Conservation (phyloP, 2,329 filamentous ascomycete species). For the Aspergillus aculeatus region DNA sequence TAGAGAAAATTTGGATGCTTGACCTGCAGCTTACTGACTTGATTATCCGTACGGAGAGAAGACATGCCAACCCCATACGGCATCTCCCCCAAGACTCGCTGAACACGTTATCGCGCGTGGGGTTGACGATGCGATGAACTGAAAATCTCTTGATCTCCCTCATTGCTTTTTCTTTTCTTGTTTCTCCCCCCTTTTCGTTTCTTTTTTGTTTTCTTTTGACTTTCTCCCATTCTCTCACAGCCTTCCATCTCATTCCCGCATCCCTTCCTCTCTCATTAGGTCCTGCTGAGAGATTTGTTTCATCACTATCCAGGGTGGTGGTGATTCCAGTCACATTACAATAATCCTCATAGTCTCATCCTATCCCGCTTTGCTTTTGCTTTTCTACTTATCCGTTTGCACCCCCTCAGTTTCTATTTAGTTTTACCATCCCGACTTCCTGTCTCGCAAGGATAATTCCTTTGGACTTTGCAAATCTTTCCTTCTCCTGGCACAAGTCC, state of each 20-base stretch:
- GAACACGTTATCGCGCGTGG: conserved; percentile 19
- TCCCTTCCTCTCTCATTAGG: conserved; percentile 8
- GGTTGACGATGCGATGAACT: not conserved
- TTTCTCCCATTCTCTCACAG: conserved; percentile 5
- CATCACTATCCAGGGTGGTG: not conserved
- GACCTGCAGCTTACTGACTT: not conserved
- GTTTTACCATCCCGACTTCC: too few species aligned
- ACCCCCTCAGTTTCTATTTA: too few species aligned
- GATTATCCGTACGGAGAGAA: not conserved
- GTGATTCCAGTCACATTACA: not conserved
- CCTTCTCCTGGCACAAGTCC: not conserved
- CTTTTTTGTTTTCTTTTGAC: conserved; percentile 8
- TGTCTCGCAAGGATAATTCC: not conserved
- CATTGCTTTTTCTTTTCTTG: conserved; percentile 1
- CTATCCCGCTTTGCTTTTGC: not conserved
- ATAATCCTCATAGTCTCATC: not conserved
- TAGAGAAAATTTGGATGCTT: not conserved
- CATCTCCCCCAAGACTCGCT: not conserved
- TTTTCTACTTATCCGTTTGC: not conserved
- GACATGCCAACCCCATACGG: not conserved
- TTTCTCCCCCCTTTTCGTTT: not conserved
- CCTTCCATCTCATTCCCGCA: conserved; percentile 14
- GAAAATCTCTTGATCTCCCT: conserved; percentile 8
- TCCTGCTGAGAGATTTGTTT: not conserved
- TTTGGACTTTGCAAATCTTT: not conserved